Percentiles rank a stretch among this genome's conserved stretches.
Conservation (phyloP, 2,329 filamentous ascomycete species). For the Trichoderma oligosporum region DNA sequence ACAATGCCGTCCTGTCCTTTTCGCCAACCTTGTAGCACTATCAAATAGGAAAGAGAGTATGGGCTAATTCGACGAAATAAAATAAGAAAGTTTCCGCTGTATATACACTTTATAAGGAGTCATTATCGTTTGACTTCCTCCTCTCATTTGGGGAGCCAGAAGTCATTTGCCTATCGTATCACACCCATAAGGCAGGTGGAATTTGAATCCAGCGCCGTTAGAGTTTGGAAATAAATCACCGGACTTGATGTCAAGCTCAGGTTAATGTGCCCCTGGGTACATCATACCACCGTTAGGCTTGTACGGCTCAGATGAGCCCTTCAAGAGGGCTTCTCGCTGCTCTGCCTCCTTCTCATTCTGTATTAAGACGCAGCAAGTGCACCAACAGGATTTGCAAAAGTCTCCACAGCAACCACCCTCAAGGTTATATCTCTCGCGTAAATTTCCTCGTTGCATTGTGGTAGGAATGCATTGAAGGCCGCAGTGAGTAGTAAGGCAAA, state of each 20-base stretch:
- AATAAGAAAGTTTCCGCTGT: no score
- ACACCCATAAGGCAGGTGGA: no score
- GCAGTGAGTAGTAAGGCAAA: conserved; percentile 39
- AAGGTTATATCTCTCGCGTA: conserved; percentile 44
- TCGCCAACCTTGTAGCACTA: no score
- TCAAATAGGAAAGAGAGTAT: no score
- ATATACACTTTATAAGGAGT: no score
- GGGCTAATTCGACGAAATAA: no score
- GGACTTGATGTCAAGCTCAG: neutral
- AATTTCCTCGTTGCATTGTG: conserved; percentile 43
- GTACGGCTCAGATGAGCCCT: conserved; percentile 22
- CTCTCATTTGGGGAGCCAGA: no score
- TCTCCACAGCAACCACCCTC: conserved; percentile 43
- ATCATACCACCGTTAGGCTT: conserved; percentile 22
- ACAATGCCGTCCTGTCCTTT: no score
- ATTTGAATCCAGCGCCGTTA: no score
- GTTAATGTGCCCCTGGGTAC: conserved; percentile 9
- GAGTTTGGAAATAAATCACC: no score
- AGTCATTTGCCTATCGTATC: no score
- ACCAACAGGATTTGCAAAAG: conserved; percentile 43
- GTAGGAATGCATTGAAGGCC: conserved; percentile 42
- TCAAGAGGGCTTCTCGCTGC: conserved; percentile 32
- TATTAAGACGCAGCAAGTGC: conserved; percentile 42
- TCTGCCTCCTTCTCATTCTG: conserved; percentile 48
- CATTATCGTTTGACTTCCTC: no score